Base-by-base conservation (phyloP, 1,284 basidiomycete genomes). In the Fomitopsis pinicola region DNA sequence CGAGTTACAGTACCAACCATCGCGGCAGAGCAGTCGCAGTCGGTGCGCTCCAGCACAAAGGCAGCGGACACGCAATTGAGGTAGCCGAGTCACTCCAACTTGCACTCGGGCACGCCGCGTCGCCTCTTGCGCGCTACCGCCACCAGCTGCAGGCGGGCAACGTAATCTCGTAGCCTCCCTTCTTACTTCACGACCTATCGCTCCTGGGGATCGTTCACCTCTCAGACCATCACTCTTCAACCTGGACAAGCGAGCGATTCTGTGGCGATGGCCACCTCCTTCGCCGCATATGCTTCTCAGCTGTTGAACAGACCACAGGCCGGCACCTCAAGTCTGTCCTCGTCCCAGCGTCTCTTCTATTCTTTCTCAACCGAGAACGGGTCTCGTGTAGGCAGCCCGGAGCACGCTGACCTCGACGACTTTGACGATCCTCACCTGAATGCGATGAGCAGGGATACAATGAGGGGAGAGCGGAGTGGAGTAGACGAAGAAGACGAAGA, bases 311-410 rank as follows among this genome's bases (percentile, higher is more conserved):
- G 79, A 64, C 82, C 82, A 63, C 78, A 79, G 64, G 76, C 77
- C 66, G 71, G 71, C 60, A 67, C 73, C 69, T 68, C 76, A 35
- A 80, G 76, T 72, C 75, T 79, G 68, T 77, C 80, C n/a, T 85
- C 86, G 48, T 86, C 84, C 38, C 88, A 90, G 72, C 89, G 89
- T 61, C 82, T 91, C 71, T 91, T 91, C 79, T 91, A 88, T 79
- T 91, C 89, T 17, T 91, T 91, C 72, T 87, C 86, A 53, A 89
- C 87, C 66, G 86, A 89, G 74, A 80, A 85, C 62, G 87, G 80
- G 62, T 88, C 86, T 68, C 83, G 81, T 69, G 76, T 75, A 68
- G 82, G 79, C 65, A 76, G 79, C 68, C 71, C 74, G 59, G 67
- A 76, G 63, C 78, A 81, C 66, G 77, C 76, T 44, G 82, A 85